phyloP scores from a whole-genome alignment of 768 basidiomycete species.

The Kwoniella dejecticola region DNA sequence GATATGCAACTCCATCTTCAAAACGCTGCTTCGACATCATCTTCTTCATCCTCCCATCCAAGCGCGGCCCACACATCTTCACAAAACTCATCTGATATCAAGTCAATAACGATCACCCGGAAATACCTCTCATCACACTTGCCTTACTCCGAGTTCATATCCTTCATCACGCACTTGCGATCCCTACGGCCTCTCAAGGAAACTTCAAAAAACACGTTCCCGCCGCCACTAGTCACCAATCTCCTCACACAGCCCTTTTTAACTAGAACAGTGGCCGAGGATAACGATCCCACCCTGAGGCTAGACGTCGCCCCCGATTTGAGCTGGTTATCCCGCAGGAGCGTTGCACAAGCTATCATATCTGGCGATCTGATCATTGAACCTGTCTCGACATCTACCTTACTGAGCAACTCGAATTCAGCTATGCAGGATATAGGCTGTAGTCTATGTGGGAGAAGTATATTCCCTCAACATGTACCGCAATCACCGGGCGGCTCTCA shows the following conservation, averaged over 20 bases:
- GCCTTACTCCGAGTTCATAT: slow-evolving; percentile 77
- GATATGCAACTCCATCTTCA: slow-evolving; percentile 86
- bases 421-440: slow-evolving; percentile 65
- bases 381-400: slow-evolving; percentile 67
- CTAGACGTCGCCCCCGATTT: slow-evolving; percentile 91
- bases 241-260: slow-evolving; percentile 79
- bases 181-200: slow-evolving; percentile 66
- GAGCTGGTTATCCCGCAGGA: slow-evolving; percentile 88
- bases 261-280: slow-evolving; percentile 72
- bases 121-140: slow-evolving; percentile 63
- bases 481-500: slow-evolving; percentile 31
- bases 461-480: slow-evolving; percentile 51
- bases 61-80: neutral
- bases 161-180: slow-evolving; percentile 76
- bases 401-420: slow-evolving; percentile 64
- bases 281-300: slow-evolving; percentile 90
- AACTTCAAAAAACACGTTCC: slow-evolving; percentile 51
- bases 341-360: slow-evolving; percentile 80
- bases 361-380: slow-evolving; percentile 84
- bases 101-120: neutral
- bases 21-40: slow-evolving; percentile 25
- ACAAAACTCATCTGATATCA: neutral
- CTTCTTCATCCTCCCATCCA: neutral
- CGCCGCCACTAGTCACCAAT: slow-evolving; percentile 67
- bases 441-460: slow-evolving; percentile 70